Percentiles rank a stretch among this genome's conserved stretches.
phyloP scores from a whole-genome alignment of 306 rosid species.

The Parietaria judaica region DNA sequence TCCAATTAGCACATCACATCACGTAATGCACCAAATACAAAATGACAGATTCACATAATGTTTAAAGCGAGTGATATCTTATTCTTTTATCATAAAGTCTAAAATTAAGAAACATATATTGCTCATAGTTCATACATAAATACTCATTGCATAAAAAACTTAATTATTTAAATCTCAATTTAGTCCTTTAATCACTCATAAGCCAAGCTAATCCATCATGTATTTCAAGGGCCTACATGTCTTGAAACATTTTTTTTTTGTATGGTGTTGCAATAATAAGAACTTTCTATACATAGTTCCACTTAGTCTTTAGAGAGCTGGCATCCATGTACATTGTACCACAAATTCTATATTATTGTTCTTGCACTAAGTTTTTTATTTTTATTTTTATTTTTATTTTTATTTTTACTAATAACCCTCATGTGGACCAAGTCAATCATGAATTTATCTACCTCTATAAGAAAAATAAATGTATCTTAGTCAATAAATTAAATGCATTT shows the following conservation, averaged over 20 bases:
- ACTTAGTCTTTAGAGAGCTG: conserved; percentile 23
- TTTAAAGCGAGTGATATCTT: neutral
- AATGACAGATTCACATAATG: neutral
- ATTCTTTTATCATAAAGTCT: neutral
- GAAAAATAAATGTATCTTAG: neutral
- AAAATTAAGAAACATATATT: neutral
- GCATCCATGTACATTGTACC: conserved; percentile 26
- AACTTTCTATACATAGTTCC: neutral
- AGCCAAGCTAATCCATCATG: conserved; percentile 7
- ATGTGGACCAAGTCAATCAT: neutral
- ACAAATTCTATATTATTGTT: neutral
- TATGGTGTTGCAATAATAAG: neutral
- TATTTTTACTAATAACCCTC: neutral
- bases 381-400: neutral
- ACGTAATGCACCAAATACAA: too few relatives aligned
- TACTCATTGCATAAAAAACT: too few relatives aligned
- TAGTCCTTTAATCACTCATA: conserved; percentile 10
- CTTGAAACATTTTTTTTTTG: neutral
- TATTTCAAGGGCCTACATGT: conserved; percentile 21
- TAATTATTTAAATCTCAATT: neutral
- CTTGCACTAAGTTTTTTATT: neutral
- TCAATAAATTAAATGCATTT: too few relatives aligned
- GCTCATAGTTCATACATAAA: neutral
- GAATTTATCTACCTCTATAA: neutral
- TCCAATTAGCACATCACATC: too few relatives aligned